A percentile compares a stretch with the other conserved stretches of the same genome.
phyloP scores from a whole-genome alignment of 2,329 filamentous ascomycete genomes.

The Kalaharituber pfeilii region DNA sequence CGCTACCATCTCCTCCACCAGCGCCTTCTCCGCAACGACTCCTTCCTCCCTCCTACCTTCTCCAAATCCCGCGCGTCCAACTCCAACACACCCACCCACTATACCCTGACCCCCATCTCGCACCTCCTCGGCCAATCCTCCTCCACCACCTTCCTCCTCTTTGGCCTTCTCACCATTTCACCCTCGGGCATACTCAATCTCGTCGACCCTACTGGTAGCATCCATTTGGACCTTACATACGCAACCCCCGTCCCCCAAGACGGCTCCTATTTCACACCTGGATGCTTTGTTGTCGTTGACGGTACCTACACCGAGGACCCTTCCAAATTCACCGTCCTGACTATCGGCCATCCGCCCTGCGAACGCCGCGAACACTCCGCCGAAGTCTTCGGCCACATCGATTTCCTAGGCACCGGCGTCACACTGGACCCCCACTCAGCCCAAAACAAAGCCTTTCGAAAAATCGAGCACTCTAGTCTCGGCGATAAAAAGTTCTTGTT shows the following conservation, averaged over 20 bases:
- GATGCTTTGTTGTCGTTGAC: constrained; percentile 90
- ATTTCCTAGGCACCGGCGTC: constrained; percentile 54
- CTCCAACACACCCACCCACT: constrained; percentile 42
- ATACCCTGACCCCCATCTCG: constrained; percentile 76
- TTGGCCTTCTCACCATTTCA: constrained; percentile 42
- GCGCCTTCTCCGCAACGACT: constrained; percentile 76
- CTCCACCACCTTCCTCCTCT: constrained; percentile 21
- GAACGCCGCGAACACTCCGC: constrained; percentile 60
- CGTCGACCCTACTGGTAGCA: constrained; percentile 74
- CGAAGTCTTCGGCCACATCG: constrained; percentile 70
- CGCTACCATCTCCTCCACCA: constrained; percentile 86
- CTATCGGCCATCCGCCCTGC: constrained; percentile 77
- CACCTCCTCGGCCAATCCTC: constrained; percentile 37
- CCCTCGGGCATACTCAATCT: constrained; percentile 69
- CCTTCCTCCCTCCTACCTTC: constrained; percentile 56
- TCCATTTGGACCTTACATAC: constrained; percentile 64
- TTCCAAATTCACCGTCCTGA: constrained; percentile 67
- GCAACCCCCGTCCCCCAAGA: constrained; percentile 68
- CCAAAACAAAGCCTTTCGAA: constrained; percentile 15
- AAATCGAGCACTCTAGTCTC: constrained; percentile 21
- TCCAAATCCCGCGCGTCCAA: constrained; percentile 40
- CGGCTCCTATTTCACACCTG: constrained; percentile 80
- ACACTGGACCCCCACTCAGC: constrained; percentile 16
- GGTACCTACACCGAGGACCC: constrained; percentile 76
- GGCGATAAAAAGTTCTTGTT: constrained; percentile 42